phyloP scores from a whole-genome alignment of 257 asterid genomes.

The Knoxia roxburghii region DNA sequence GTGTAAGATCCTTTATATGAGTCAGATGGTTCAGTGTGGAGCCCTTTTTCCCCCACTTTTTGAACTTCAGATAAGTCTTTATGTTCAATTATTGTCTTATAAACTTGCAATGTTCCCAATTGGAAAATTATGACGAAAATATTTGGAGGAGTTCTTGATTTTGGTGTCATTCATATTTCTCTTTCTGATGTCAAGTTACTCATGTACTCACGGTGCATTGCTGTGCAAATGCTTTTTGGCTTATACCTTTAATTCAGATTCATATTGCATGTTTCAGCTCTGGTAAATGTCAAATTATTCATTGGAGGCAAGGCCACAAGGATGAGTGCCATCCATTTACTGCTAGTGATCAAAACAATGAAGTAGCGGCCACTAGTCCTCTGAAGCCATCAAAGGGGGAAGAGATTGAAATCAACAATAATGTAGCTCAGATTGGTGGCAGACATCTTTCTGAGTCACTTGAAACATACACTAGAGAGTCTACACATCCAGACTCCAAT shows the following conservation, averaged over 20 bases:
- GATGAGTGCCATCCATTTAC: constrained; percentile 58
- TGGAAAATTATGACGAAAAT: no score
- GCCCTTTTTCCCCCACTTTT: neutral
- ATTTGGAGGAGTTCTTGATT: no score
- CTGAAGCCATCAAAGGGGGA: constrained; percentile 29
- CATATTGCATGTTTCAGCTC: constrained; percentile 51
- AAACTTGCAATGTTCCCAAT: neutral
- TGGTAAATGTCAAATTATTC: constrained; percentile 67
- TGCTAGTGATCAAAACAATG: constrained; percentile 21
- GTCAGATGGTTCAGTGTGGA: neutral
- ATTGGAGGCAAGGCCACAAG: constrained; percentile 90
- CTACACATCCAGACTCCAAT: constrained; percentile 23
- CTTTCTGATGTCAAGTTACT: neutral
- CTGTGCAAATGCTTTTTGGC: neutral
- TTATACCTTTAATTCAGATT: constrained; percentile 7
- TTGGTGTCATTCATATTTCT: neutral
- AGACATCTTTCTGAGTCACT: constrained; percentile 22
- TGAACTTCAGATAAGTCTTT: neutral
- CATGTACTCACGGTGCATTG: neutral
- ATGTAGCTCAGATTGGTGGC: constrained; percentile 27
- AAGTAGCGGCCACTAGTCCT: constrained; percentile 21
- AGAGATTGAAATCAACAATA: constrained; percentile 24
- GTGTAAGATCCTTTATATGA: neutral
- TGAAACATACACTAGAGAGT: constrained; percentile 23
- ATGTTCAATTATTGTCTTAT: neutral